Base-by-base conservation (phyloP, 2,329 filamentous ascomycete species). In the Fusarium xyrophilum region DNA sequence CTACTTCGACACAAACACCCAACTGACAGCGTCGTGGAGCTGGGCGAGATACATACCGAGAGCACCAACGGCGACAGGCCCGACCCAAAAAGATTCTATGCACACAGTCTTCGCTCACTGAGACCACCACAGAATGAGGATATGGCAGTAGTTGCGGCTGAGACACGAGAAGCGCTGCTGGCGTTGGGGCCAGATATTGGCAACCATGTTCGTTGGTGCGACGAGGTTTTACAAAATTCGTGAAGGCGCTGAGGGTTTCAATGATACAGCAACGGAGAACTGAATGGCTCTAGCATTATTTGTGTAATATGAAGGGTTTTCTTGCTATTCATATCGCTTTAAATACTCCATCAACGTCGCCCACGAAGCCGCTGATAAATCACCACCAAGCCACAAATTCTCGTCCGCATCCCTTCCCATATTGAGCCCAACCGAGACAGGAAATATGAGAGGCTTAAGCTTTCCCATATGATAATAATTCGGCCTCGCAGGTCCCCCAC, bases 101-200 rank as follows among this genome's bases (percentile, higher is more conserved):
- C 8, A 21, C 36, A 25, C 0, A 6, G 39, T 4, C 15, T 3
- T 13, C 4, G 2, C 15, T 25, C 39, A 1, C 21, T 13, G 15
- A 19, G 39, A 1, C 39, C 23, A 1, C 0, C 7, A 0, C 5
- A 25, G 7, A 1, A 6, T 9, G 5, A 9, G 0, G 23, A 25
- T 25, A 0, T 4, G 25, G 11, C 19, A 13, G 23, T 5, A 9
- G 0, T 19, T 0, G 7, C 0, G 4, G 11, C 11, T 3, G 40
- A 42, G 23, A 4, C 5, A 0, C 11, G 15, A 2, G 23, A 4
- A 25, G 40, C 2, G 5, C 2, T 42, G 10, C 21, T 8, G 10
- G 15, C 21, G 0, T 9, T 42, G 6, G 40, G 15, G 4, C 15
- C 40, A 12, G 23, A 25, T 9, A 19, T 42, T 3, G 1, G 40